Base-by-base conservation (phyloP, 257 asterid genomes). In the Salvia hispanica region DNA sequence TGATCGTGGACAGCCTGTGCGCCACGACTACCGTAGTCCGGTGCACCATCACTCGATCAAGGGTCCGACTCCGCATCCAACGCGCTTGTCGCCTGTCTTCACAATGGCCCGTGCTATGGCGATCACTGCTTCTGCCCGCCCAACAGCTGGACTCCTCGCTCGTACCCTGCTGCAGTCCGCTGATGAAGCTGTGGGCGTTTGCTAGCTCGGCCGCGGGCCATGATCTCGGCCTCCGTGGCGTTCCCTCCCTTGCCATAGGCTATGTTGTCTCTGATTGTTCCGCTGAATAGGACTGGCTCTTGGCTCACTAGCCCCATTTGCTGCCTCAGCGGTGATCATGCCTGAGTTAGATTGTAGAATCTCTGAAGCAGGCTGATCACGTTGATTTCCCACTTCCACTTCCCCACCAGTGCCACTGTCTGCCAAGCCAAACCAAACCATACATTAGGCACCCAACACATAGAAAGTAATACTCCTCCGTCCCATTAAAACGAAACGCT, bases 371-470 rank as follows among this genome's bases (percentile, higher is more conserved):
- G 48, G 0, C 87, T 43, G 9, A 86, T 78, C 56, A 86, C 0
- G 95, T 86, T 0, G 95, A 88, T 66, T 88, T 88, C 68, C 95
- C 93, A 57, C 93, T 86, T 36, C 95, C 95, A 52, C 95, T 88
- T 73, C 57, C 95, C 95, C 1, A 88, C 95, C 44, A 88, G 73
- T 4, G 95, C 95, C 13, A 81, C 86, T 0, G 93, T 86, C 93
- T 88, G 25, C 25, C 25, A 21, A 21, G 25, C 25, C 25, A 21
- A 21, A 21, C 25, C 25, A 21, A 21, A 21, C 25, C 25, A 21
- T 0, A 21, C 2, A 21, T 21, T 21, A 21, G 25, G 25, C 25
- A 21, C 25, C 25, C 25, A 21, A 21, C 25, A 21, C 25, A 21
- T 21, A 21, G 25, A 21, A 2, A 21, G 2, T n/a, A n/a, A n/a